A percentile compares a stretch with the other conserved stretches of the same genome.
phyloP scores from a whole-genome alignment of 2,329 filamentous ascomycete genomes.

The Epichloe hybrida region DNA sequence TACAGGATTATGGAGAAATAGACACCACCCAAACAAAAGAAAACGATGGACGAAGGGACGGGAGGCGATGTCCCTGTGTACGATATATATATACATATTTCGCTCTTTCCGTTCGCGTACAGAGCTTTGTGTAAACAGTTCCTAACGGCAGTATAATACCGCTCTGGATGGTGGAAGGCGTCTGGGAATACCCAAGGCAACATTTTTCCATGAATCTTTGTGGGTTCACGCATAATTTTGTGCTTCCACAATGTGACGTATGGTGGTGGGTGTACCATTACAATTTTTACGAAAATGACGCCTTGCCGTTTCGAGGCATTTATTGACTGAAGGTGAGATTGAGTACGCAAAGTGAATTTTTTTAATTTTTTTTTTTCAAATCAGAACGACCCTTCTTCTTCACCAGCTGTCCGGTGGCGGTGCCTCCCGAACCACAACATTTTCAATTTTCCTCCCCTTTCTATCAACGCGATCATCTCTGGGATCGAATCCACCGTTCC shows the following conservation, averaged over 20 bases:
- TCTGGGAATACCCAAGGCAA: conserved; percentile 13
- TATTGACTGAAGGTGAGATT: too few relatives aligned
- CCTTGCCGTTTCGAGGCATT: too few relatives aligned
- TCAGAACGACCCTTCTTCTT: background rate
- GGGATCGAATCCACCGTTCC: conserved; percentile 87
- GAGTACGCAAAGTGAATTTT: background rate
- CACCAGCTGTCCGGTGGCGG: conserved; percentile 11
- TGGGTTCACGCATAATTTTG: conserved; percentile 6
- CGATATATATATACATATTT: conserved; percentile 19
- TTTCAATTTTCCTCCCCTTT: conserved; percentile 58
- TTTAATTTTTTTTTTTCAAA: background rate
- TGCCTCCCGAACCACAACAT: conserved; percentile 18
- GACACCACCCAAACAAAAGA: background rate
- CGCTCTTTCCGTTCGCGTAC: conserved; percentile 23
- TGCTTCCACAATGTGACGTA: background rate
- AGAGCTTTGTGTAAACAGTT: conserved; percentile 30
- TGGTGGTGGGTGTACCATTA: background rate
- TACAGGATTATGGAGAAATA: background rate
- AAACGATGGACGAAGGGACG: background rate
- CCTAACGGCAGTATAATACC: conserved; percentile 19
- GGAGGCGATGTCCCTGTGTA: conserved; percentile 18
- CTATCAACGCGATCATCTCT: conserved; percentile 75
- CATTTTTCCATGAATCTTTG: conserved; percentile 15
- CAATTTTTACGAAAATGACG: too few relatives aligned
- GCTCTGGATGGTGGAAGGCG: conserved; percentile 16